phyloP scores from a whole-genome alignment of 2,329 filamentous ascomycete genomes.

The Penicillium nordicum region DNA sequence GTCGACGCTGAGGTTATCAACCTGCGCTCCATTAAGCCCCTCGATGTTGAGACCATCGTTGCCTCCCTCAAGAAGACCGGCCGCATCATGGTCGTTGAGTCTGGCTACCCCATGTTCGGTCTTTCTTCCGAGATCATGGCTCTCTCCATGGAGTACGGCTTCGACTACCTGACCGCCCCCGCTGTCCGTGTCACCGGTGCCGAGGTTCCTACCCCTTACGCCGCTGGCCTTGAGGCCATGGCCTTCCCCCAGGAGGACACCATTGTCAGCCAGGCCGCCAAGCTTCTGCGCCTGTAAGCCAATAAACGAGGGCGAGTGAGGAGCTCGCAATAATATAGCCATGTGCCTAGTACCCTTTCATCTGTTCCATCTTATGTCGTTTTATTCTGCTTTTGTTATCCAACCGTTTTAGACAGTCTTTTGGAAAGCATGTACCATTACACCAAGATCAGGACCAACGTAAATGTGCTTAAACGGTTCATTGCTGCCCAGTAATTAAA shows the following conservation, averaged over 20 bases:
- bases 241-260: slow-evolving; percentile 85
- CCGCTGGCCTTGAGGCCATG: slow-evolving; percentile 89
- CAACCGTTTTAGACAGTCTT: slow-evolving; percentile 19
- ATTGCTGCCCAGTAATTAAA: neutral
- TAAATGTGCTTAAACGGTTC: slow-evolving; percentile 10
- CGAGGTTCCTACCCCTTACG: slow-evolving; percentile 95
- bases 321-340: slow-evolving; percentile 29
- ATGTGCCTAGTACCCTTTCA: slow-evolving; percentile 36
- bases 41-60: slow-evolving; percentile 92
- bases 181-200: slow-evolving; percentile 89
- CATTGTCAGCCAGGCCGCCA: slow-evolving; percentile 83
- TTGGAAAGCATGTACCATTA: slow-evolving; percentile 29
- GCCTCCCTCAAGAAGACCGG: slow-evolving; percentile 99
- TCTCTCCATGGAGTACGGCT: slow-evolving; percentile 93
- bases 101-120: slow-evolving; percentile 92
- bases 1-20: slow-evolving; percentile 97
- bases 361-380: slow-evolving; percentile 23
- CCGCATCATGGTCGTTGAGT: slow-evolving; percentile 86
- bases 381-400: slow-evolving; percentile 25
- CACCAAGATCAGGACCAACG: slow-evolving; percentile 14
- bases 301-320: slow-evolving; percentile 17
- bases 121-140: slow-evolving; percentile 91
- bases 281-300: slow-evolving; percentile 74
- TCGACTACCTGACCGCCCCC: slow-evolving; percentile 94
- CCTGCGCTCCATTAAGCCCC: slow-evolving; percentile 92